A percentile compares a stretch with the other conserved stretches of the same genome.
phyloP scores from a whole-genome alignment of 208 protist species.

The Leishmania martiniquensis region DNA sequence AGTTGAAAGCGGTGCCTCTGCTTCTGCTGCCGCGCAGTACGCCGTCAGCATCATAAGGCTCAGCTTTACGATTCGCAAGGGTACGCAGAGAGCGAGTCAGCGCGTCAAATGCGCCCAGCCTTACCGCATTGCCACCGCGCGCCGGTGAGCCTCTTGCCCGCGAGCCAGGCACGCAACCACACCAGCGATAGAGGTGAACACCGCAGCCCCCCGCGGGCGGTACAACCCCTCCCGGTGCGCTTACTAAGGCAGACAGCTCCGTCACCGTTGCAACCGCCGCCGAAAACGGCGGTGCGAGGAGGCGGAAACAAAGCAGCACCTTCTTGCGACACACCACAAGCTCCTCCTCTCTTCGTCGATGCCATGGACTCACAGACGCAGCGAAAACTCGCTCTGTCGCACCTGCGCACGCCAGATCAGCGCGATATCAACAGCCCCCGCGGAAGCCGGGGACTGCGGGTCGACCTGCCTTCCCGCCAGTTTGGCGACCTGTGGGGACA shows the following conservation, averaged over 20 bases:
- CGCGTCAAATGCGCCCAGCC: background rate
- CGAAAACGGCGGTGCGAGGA: background rate
- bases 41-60: too few species aligned
- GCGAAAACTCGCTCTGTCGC: background rate
- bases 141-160: background rate
- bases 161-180: background rate
- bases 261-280: background rate
- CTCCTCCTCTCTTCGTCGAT: background rate
- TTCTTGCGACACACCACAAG: background rate
- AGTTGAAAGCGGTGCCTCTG: background rate
- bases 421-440: background rate
- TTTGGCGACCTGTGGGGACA: background rate
- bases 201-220: background rate
- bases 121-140: conserved; percentile 4
- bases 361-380: background rate
- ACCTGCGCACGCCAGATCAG: background rate
- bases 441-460: background rate
- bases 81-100: background rate
- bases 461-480: background rate
- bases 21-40: background rate
- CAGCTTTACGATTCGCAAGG: background rate
- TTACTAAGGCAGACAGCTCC: conserved; percentile 7
- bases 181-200: background rate
- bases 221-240: conserved; percentile 1
- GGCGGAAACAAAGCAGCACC: background rate